phyloP scores from a whole-genome alignment of 306 rosid species.

The Luffa acutangula region DNA sequence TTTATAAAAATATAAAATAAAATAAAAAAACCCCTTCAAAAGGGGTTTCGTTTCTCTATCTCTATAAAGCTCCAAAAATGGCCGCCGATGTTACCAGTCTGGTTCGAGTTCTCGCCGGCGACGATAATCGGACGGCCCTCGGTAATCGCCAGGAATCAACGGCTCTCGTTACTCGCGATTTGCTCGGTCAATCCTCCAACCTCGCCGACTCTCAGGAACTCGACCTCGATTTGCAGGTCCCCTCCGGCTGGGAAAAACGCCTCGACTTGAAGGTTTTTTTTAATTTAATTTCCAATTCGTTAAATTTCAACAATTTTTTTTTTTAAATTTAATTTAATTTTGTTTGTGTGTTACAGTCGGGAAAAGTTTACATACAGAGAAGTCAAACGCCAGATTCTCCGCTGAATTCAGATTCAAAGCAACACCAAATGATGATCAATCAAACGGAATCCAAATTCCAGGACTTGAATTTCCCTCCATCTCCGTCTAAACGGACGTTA shows the following conservation, averaged over 20 bases:
- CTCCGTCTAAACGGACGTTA: conserved; percentile 38
- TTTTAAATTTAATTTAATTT: not conserved
- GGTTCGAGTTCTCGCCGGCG: conserved; percentile 50
- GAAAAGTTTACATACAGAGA: conserved; percentile 71
- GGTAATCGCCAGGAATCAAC: conserved; percentile 51
- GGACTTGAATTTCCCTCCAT: conserved; percentile 66
- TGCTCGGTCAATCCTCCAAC: conserved; percentile 62
- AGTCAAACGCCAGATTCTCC: conserved; percentile 30
- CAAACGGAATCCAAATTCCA: conserved; percentile 39
- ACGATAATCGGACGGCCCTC: conserved; percentile 50
- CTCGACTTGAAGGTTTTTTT: conserved; percentile 74
- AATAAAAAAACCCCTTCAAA: not conserved
- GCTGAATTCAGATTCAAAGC: conserved; percentile 23
- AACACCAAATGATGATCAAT: conserved; percentile 18
- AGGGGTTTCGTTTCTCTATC: not conserved
- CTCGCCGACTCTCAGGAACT: conserved; percentile 64
- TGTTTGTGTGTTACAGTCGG: conserved; percentile 45
- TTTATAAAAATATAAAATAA: not conserved
- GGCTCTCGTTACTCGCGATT: conserved; percentile 72
- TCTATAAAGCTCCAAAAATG: conserved; percentile 29
- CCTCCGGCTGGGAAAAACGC: conserved; percentile 85
- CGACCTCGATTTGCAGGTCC: conserved; percentile 96
- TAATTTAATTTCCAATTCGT: not conserved
- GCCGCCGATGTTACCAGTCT: conserved; percentile 82
- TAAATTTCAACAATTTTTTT: not conserved